phyloP scores from a whole-genome alignment of 1,139 yeast genomes.

The Geotrichum carabidarum region DNA sequence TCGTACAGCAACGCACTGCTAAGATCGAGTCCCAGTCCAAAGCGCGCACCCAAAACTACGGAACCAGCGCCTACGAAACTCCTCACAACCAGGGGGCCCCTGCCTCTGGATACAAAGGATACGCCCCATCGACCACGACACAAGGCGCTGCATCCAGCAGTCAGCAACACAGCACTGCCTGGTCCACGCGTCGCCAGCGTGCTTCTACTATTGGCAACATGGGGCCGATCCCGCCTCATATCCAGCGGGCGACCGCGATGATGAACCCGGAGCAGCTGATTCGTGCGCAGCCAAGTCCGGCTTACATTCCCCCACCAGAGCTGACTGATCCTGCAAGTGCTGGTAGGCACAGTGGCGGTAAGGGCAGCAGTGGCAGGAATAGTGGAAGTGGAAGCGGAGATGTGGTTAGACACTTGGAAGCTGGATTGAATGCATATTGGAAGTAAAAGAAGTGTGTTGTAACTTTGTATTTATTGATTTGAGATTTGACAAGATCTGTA shows the following conservation, averaged over 20 bases:
- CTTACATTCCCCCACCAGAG: conserved; percentile 42
- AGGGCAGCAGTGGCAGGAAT: conserved; percentile 12
- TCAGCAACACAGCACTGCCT: conserved; percentile 3
- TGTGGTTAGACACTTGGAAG: conserved; percentile 34
- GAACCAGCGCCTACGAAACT: not conserved
- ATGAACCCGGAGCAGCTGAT: conserved; percentile 40
- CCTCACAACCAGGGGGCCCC: not conserved
- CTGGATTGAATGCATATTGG: conserved; percentile 28
- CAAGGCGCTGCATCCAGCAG: conserved; percentile 2
- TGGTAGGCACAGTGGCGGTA: conserved; percentile 17
- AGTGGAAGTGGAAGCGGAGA: conserved; percentile 25
- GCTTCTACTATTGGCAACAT: conserved; percentile 42
- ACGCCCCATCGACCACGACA: not conserved
- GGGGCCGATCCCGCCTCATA: conserved; percentile 40
- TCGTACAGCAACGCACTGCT: not conserved
- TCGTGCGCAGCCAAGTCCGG: conserved; percentile 41
- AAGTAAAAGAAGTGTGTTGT: not conserved
- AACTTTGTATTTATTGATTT: not conserved
- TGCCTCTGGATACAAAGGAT: not conserved
- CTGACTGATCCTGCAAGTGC: conserved; percentile 21
- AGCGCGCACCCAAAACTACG: not conserved
- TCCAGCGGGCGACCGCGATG: conserved; percentile 42
- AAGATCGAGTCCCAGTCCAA: conserved; percentile 1
- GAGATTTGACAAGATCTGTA: not conserved
- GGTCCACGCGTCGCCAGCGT: conserved; percentile 33